Percentiles rank a stretch among this genome's conserved stretches.
Conservation (phyloP, 2,329 filamentous ascomycete genomes). For the Salinomyces thailandicus region DNA sequence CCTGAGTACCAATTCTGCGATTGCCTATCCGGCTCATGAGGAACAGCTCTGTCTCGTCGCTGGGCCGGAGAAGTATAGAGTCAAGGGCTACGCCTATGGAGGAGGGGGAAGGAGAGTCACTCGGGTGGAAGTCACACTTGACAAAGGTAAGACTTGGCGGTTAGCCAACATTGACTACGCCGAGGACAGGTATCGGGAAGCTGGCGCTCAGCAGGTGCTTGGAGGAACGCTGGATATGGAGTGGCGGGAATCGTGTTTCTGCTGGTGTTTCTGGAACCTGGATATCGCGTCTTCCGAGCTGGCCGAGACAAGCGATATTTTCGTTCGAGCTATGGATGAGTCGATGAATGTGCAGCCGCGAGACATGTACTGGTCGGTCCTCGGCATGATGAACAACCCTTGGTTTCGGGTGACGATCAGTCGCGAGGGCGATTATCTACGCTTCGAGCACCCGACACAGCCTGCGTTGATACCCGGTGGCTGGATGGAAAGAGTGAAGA, state of each 20-base stretch:
- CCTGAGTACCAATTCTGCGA: slow-evolving; percentile 75
- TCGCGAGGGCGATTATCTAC: slow-evolving; percentile 52
- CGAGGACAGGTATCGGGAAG: slow-evolving; percentile 70
- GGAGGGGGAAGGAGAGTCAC: slow-evolving; percentile 79
- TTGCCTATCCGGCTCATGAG: slow-evolving; percentile 68
- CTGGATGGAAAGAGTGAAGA: slow-evolving; percentile 91
- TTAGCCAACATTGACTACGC: slow-evolving; percentile 70
- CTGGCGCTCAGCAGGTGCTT: slow-evolving; percentile 54
- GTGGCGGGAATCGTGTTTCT: slow-evolving; percentile 73
- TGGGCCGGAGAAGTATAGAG: slow-evolving; percentile 47
- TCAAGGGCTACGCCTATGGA: slow-evolving; percentile 76
- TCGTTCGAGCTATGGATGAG: slow-evolving; percentile 84
- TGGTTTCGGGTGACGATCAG: slow-evolving; percentile 79
- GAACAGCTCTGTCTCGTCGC: slow-evolving; percentile 49
- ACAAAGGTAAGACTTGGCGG: slow-evolving; percentile 71
- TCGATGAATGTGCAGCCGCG: slow-evolving; percentile 74
- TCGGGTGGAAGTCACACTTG: slow-evolving; percentile 70
- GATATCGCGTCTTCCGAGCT: slow-evolving; percentile 55
- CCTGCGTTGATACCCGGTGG: slow-evolving; percentile 66
- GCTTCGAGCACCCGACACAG: slow-evolving; percentile 83
- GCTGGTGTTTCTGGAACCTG: slow-evolving; percentile 87
- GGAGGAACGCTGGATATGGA: slow-evolving; percentile 70
- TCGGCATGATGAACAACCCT: slow-evolving; percentile 97
- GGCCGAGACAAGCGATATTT: slow-evolving; percentile 55
- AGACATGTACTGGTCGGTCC: slow-evolving; percentile 92